Evolutionary conservation across 1,284 basidiomycete species (phyloP).

Genomic region (Ustilago vetiveriae): DNA sequence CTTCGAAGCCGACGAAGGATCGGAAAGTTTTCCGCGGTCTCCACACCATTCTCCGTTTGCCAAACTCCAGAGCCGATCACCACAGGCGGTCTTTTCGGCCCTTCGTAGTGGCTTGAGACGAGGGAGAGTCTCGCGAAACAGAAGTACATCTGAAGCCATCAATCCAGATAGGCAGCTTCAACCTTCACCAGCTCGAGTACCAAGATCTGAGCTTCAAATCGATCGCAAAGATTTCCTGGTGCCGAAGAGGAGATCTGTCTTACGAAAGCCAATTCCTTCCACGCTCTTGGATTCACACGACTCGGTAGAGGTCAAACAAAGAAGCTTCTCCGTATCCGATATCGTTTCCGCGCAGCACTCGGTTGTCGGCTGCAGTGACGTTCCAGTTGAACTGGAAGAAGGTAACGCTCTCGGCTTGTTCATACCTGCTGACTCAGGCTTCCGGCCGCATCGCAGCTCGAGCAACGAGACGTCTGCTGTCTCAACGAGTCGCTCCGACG

Average conservation of each 20-base stretch:
- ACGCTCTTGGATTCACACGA: conserved; percentile 9
- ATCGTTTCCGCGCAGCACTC: neutral
- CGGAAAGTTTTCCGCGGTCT: conserved; percentile 8
- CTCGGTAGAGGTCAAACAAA: neutral
- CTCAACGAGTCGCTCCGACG: too few species aligned
- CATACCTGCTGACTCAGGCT: neutral
- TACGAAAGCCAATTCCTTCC: conserved; percentile 23
- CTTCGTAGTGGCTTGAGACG: neutral
- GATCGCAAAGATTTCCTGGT: neutral
- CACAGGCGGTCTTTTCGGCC: neutral
- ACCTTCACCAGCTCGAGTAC: neutral
- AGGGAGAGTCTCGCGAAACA: neutral
- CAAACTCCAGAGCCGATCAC: neutral
- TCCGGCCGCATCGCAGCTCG: too few species aligned
- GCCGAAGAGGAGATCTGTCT: conserved; percentile 1
- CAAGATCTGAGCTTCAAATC: neutral
- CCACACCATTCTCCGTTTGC: conserved; percentile 13
- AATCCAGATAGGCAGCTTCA: neutral
- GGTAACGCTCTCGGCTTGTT: conserved; percentile 9
- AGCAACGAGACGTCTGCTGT: too few species aligned
- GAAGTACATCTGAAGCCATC: conserved; percentile 1
- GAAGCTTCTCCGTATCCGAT: conserved; percentile 10
- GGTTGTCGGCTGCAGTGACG: neutral
- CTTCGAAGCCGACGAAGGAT: neutral
- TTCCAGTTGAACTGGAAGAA: neutral